Percentiles rank a stretch among this genome's conserved stretches.
Evolutionary conservation across 2,329 filamentous ascomycete genomes (phyloP).

Genomic region (Cryoendolithus antarcticus): DNA sequence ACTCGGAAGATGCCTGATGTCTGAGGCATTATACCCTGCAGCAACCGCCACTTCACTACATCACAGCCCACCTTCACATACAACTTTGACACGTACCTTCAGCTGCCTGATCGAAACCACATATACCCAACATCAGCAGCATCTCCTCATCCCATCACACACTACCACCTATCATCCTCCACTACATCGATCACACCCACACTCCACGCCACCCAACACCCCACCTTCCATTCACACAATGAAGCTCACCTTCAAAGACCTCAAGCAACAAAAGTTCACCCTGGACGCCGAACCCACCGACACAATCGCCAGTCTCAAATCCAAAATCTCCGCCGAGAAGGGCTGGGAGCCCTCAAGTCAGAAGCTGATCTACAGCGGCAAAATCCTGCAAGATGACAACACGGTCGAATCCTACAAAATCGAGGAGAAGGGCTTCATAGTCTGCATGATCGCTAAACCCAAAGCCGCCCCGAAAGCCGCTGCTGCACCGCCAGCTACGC

Average conservation of each 20-base stretch:
- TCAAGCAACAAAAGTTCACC: slow-evolving; percentile 97
- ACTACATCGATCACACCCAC: background rate
- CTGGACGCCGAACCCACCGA: slow-evolving; percentile 90
- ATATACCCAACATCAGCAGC: background rate
- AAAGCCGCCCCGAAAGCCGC: slow-evolving; percentile 47
- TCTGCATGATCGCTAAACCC: slow-evolving; percentile 95
- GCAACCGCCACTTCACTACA: background rate
- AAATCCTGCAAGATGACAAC: slow-evolving; percentile 96
- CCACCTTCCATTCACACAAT: slow-evolving; percentile 33
- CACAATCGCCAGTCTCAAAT: slow-evolving; percentile 79
- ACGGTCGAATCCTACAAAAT: slow-evolving; percentile 96
- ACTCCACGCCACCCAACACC: background rate
- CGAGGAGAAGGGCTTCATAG: slow-evolving; percentile 98
- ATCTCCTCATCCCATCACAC: background rate
- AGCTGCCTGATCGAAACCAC: background rate
- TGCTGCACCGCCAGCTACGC: slow-evolving; percentile 45
- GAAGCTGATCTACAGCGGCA: slow-evolving; percentile 98
- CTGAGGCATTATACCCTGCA: no score
- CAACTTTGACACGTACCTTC: background rate
- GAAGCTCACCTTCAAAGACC: slow-evolving; percentile 72
- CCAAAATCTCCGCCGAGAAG: slow-evolving; percentile 83
- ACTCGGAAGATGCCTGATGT: no score
- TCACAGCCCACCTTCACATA: background rate
- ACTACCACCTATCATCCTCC: background rate
- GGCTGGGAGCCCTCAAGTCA: slow-evolving; percentile 83